A percentile compares a stretch with the other conserved stretches of the same genome.
Conservation (phyloP, 2,329 filamentous ascomycete species). For the Sclerotinia minor region DNA sequence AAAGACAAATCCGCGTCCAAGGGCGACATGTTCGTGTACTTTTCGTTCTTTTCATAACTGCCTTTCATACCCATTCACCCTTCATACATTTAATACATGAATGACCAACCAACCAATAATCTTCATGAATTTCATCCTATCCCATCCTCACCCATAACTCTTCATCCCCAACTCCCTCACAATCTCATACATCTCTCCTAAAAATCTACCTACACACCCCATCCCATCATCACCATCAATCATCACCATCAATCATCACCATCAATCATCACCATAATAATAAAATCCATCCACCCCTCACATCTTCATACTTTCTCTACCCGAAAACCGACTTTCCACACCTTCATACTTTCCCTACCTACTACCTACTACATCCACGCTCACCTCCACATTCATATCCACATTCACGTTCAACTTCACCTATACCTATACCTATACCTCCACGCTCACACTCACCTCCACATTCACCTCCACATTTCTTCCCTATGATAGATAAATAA, state of each 20-base stretch:
- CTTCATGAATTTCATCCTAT: background rate
- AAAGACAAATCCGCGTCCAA: background rate
- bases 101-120: background rate
- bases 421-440: too few species aligned
- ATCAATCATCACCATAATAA: too few species aligned
- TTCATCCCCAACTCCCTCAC: too few species aligned
- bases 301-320: background rate
- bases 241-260: too few species aligned
- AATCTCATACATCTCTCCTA: too few species aligned
- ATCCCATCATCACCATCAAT: too few species aligned
- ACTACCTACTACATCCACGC: too few species aligned
- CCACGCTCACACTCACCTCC: too few species aligned
- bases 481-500: background rate
- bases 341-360: background rate
- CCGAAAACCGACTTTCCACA: too few species aligned
- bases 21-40: background rate
- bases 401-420: background rate
- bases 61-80: too few species aligned
- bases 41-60: background rate
- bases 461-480: background rate
- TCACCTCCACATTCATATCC: background rate
- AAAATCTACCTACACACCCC: too few species aligned
- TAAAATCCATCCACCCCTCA: background rate
- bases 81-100: too few species aligned
- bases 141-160: background rate